phyloP scores from a whole-genome alignment of 805 yeast species.

The Yarrowia deformans region DNA sequence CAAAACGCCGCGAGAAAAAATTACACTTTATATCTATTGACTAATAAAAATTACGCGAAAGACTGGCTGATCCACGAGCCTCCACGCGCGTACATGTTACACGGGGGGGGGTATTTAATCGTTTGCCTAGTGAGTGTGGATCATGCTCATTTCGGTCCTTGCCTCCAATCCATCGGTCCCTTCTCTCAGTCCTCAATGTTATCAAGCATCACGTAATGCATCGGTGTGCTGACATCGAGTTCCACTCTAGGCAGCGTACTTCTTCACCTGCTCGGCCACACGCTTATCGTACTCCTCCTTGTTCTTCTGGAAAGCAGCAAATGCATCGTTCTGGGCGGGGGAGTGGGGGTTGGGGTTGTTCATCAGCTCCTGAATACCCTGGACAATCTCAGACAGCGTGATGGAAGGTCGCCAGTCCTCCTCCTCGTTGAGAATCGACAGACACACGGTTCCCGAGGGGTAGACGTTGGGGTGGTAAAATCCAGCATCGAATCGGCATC shows the following conservation, averaged over 20 bases:
- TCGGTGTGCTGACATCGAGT: not conserved
- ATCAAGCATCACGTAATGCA: slow-evolving; percentile 1
- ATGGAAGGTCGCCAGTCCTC: slow-evolving; percentile 99
- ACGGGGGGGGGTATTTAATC: not conserved
- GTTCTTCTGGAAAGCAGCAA: slow-evolving; percentile 66
- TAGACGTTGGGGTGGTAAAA: slow-evolving; percentile 98
- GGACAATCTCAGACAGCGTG: slow-evolving; percentile 82
- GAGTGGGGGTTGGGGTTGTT: slow-evolving; percentile 92
- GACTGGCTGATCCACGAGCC: not conserved
- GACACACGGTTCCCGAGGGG: slow-evolving; percentile 96
- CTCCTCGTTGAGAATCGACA: slow-evolving; percentile 89
- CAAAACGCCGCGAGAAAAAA: not conserved
- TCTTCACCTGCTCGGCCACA: slow-evolving; percentile 80
- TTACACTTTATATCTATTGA: not conserved
- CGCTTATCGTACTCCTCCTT: slow-evolving; percentile 72
- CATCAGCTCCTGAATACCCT: slow-evolving; percentile 91
- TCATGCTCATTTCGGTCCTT: not conserved
- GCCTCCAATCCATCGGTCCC: not conserved
- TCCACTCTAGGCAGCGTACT: slow-evolving; percentile 56
- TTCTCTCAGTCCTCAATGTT: not conserved
- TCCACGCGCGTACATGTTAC: not conserved
- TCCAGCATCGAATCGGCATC: slow-evolving; percentile 84
- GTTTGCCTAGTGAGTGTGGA: not conserved
- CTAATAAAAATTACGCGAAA: not conserved
- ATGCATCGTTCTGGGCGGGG: slow-evolving; percentile 98